These are phyloP conservation scores for Cordyceps sp. DNA, from an alignment of 2,329 filamentous ascomycete species.

Conservation along the genomic window DNA sequence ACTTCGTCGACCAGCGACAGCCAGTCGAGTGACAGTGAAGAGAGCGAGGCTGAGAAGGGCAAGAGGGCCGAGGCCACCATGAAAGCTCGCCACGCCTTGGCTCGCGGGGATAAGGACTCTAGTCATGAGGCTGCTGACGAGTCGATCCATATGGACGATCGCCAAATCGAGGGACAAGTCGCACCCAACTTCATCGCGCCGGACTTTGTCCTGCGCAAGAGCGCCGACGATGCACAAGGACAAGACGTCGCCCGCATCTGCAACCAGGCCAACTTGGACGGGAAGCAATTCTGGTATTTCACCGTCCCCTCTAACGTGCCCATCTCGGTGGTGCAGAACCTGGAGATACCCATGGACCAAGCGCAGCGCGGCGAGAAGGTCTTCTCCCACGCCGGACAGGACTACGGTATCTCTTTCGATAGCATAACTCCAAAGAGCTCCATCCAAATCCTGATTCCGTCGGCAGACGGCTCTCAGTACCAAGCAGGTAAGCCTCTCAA, in stretches of 20 bases:
- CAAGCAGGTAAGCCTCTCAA: conserved; percentile 28
- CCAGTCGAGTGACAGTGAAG: conserved; percentile 2
- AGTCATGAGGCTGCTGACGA: conserved; percentile 18
- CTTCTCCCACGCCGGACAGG: conserved; percentile 44
- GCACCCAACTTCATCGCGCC: conserved; percentile 30
- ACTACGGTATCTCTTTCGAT: conserved; percentile 44
- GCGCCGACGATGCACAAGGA: conserved; percentile 17
- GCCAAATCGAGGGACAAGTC: conserved; percentile 13
- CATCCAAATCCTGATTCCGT: conserved; percentile 45
- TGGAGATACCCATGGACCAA: conserved; percentile 43
- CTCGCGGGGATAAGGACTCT: conserved; percentile 11
- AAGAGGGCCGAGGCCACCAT: neutral
- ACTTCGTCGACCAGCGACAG: conserved; percentile 8
- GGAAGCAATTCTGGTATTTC: conserved; percentile 71
- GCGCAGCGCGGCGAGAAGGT: conserved; percentile 34
- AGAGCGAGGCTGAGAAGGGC: neutral
- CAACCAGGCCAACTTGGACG: conserved; percentile 38
- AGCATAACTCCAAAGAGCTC: conserved; percentile 29
- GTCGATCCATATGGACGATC: conserved; percentile 21
- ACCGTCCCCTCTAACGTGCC: conserved; percentile 54
- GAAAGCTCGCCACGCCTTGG: conserved; percentile 1
- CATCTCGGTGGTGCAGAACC: conserved; percentile 47
- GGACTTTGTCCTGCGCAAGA: conserved; percentile 36
- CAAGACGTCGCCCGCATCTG: conserved; percentile 37
- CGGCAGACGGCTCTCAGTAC: conserved; percentile 35